Base-by-base conservation (phyloP, 371 early-diverging fungal species). In the Apophysomyces ossiformis region DNA sequence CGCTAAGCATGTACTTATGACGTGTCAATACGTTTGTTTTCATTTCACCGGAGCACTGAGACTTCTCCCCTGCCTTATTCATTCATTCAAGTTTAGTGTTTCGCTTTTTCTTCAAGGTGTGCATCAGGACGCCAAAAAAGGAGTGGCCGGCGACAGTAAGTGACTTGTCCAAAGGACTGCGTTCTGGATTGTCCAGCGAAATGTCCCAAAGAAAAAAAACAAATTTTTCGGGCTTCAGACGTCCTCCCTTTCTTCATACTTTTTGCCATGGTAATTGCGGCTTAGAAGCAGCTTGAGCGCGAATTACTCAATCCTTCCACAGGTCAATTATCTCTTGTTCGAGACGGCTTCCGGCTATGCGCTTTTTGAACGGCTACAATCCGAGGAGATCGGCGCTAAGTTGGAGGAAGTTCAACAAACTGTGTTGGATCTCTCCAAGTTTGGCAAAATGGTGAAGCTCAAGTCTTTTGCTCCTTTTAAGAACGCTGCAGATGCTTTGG, bases 291-390 rank as follows among this genome's bases (percentile, higher is more conserved):
- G 16, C 12, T 16, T 32, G 46, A 50, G 21, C n/a, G 7, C 54
- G 54, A 50, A 9, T 50, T 18, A 41, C 13, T 56, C n/a, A 54
- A 21, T 58, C 47, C 37, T 45, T 37, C 16, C 18, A 18, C 70
- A 83, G 86, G 85, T 78, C 67, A 85, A 83, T 75, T 87, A 86
- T 77, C 80, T 96, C 56, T 84, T 99, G 67, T 95, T 90, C 78
- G 99, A 99, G 86, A 91, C 94, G 58, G 93, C 98, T 45, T 94
- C 96, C 37, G 99, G 99, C 73, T 99, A 96, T 77, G 93, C 96
- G 58, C 90, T 99, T 59, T 98, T 97, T 73, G 96, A 99, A 87
- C 89, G 95, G 57, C 71, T 93, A 60, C 91, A 95, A 85, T 88
- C 92, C 7, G 99, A 99, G 76, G 96, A 95, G 77, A 95, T 99